Conservation (phyloP, 2,329 filamentous ascomycete genomes). For the Aspergillus amoenus region DNA sequence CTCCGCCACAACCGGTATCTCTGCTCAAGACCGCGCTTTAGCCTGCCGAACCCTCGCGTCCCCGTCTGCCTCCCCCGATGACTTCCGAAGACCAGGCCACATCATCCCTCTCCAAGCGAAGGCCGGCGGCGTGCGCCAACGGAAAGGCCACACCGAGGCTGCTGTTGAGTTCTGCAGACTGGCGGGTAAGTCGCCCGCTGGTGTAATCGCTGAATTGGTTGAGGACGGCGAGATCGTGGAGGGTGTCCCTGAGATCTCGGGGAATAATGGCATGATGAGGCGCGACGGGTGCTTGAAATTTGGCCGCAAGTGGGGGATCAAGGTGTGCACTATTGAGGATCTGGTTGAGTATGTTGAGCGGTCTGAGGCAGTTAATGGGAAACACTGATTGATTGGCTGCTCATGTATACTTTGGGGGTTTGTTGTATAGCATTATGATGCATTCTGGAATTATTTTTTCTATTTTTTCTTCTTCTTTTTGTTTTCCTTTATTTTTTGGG, state of each 20-base stretch:
- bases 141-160: conserved; percentile 89
- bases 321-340: conserved; percentile 93
- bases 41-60: conserved; percentile 78
- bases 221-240: conserved; percentile 74
- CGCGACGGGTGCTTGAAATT: conserved; percentile 85
- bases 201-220: conserved; percentile 88
- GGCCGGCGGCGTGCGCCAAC: conserved; percentile 74
- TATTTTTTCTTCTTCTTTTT: no score
- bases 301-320: conserved; percentile 82
- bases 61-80: conserved; percentile 53
- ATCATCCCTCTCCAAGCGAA: conserved; percentile 80
- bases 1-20: conserved; percentile 83
- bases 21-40: conserved; percentile 79
- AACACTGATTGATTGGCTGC: conserved; percentile 23
- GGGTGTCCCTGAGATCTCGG: conserved; percentile 64
- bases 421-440: not conserved
- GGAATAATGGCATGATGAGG: conserved; percentile 81
- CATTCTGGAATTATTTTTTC: no score
- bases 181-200: conserved; percentile 72
- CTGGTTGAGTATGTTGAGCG: conserved; percentile 77
- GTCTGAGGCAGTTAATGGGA: conserved; percentile 57
- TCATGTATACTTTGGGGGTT: conserved; percentile 2
- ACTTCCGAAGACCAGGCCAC: conserved; percentile 83
- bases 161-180: conserved; percentile 86
- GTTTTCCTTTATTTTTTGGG: not conserved